These are phyloP conservation scores for Kalmusia sp. DNA, from an alignment of 2,329 filamentous ascomycete genomes.

Conservation along the genomic window DNA sequence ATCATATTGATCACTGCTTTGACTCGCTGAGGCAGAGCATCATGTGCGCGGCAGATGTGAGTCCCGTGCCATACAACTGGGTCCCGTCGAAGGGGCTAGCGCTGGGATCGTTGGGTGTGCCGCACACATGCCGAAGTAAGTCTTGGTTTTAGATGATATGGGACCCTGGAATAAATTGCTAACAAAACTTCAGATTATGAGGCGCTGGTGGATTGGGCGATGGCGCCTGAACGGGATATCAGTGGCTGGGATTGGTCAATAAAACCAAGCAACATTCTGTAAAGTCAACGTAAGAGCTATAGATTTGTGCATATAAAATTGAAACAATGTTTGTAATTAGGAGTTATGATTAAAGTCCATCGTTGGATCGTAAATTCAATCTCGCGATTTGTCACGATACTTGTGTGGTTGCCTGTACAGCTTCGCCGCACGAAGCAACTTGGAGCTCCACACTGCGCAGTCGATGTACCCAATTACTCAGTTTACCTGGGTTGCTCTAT, in stretches of 20 bases:
- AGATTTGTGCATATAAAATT: neutral
- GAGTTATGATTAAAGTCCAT: too few species aligned
- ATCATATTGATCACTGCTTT: neutral
- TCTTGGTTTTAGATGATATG: too few species aligned
- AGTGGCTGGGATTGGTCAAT: neutral
- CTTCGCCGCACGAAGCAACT: too few species aligned
- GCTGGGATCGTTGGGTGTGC: neutral
- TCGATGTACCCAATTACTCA: too few species aligned
- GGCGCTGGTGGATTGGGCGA: neutral
- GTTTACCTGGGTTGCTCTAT: too few species aligned
- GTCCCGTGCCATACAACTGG: neutral
- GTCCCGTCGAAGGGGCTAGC: neutral
- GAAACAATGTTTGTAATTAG: neutral
- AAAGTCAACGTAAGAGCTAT: too few species aligned
- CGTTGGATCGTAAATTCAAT: too few species aligned
- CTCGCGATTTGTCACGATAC: too few species aligned
- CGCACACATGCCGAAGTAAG: neutral
- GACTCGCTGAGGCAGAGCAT: neutral
- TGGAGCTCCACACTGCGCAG: too few species aligned
- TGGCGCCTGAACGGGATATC: neutral
- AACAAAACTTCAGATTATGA: neutral
- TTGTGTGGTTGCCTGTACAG: too few species aligned
- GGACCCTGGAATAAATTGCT: neutral
- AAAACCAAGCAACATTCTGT: neutral
- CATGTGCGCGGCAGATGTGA: neutral